Conservation (phyloP, 176 grass and related monocot genomes). For the Tuctoria greenei region DNA sequence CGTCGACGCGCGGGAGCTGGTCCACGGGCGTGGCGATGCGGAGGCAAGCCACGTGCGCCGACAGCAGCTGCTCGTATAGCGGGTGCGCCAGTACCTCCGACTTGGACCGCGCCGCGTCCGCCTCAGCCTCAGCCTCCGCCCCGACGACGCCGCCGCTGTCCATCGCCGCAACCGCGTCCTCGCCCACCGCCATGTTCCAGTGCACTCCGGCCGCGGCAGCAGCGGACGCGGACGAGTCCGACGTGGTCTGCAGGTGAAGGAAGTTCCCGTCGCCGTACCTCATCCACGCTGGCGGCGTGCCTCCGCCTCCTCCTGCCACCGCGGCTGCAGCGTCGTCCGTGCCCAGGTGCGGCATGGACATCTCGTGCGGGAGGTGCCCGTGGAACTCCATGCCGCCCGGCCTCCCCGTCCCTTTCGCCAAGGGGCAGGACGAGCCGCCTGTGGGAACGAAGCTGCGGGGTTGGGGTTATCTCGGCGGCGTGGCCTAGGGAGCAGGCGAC, state of each 20-base stretch:
- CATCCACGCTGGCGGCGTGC: constrained; percentile 52
- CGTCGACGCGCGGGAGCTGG: constrained; percentile 69
- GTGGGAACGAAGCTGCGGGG: neutral
- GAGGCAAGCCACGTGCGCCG: constrained; percentile 62
- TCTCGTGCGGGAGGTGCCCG: constrained; percentile 56
- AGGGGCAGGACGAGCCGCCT: neutral
- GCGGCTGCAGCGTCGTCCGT: constrained; percentile 37
- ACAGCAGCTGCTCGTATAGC: constrained; percentile 71
- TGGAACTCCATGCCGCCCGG: constrained; percentile 51
- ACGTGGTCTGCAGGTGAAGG: constrained; percentile 69
- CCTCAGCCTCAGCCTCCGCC: constrained; percentile 28
- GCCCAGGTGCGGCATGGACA: constrained; percentile 51
- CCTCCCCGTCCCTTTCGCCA: constrained; percentile 18
- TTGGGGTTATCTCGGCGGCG: constrained; percentile 27
- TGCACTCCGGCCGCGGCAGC: constrained; percentile 18
- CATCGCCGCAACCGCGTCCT: constrained; percentile 31
- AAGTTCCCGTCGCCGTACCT: constrained; percentile 73
- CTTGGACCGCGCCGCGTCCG: constrained; percentile 49
- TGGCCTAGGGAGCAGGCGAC: neutral
- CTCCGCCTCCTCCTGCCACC: constrained; percentile 17
- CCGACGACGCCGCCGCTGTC: constrained; percentile 18
- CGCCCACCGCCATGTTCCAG: constrained; percentile 27
- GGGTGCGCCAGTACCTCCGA: constrained; percentile 61
- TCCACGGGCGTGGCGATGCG: constrained; percentile 66
- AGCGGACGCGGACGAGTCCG: constrained; percentile 51